Conservation (phyloP, 495 filamentous ascomycete genomes). For the Patellaria atrata region DNA sequence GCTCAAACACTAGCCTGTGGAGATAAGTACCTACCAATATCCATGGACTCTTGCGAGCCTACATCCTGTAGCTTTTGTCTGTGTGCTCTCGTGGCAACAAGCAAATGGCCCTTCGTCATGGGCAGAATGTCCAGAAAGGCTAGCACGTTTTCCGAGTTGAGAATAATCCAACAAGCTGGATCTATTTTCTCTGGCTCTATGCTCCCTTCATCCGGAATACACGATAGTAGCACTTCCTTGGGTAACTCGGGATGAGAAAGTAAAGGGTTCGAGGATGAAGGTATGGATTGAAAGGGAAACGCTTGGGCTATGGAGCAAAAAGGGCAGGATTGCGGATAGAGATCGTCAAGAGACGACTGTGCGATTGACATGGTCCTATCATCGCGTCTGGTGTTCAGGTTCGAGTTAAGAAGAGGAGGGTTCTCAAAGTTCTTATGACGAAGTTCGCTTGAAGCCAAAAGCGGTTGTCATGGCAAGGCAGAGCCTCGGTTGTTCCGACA, state of each 20-base stretch:
- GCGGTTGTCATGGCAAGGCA: no score
- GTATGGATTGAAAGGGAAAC: slow-evolving; percentile 18
- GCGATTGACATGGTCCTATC: no score
- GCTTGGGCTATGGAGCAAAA: slow-evolving; percentile 50
- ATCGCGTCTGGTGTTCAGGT: no score
- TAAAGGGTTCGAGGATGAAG: slow-evolving; percentile 15
- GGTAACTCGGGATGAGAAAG: slow-evolving; percentile 28
- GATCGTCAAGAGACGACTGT: slow-evolving; percentile 10
- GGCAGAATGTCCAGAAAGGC: slow-evolving; percentile 90
- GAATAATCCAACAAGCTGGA: slow-evolving; percentile 43
- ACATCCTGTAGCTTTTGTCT: slow-evolving; percentile 56
- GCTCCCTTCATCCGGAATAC: slow-evolving; percentile 18
- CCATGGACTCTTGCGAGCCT: slow-evolving; percentile 47
- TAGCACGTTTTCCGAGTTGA: slow-evolving; percentile 55
- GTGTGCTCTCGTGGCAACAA: slow-evolving; percentile 60
- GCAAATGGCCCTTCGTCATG: slow-evolving; percentile 60
- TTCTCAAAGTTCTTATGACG: no score
- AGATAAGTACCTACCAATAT: slow-evolving; percentile 16
- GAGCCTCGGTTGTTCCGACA: no score
- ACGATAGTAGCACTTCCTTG: slow-evolving; percentile 20
- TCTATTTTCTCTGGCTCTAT: slow-evolving; percentile 15
- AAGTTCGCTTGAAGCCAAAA: no score
- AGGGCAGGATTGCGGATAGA: slow-evolving; percentile 33
- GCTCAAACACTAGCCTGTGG: background rate
- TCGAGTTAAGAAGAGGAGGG: no score